phyloP scores from a whole-genome alignment of 805 yeast genomes.

The Yarrowia hollandica region DNA sequence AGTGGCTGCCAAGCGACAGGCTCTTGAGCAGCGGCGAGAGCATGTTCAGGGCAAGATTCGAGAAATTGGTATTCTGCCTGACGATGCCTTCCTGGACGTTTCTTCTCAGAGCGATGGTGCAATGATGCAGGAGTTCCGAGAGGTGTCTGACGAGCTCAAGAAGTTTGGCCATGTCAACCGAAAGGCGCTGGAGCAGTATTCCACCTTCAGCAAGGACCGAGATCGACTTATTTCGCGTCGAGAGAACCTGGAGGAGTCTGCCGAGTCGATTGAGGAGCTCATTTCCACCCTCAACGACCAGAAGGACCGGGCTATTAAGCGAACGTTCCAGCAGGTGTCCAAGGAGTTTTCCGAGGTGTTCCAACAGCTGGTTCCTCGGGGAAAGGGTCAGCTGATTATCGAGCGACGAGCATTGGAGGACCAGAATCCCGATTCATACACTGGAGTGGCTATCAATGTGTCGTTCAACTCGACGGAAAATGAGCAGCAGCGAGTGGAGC shows the following conservation, averaged over 20 bases:
- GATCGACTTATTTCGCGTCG: slow-evolving; percentile 65
- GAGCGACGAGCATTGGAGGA: slow-evolving; percentile 44
- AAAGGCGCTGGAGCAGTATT: slow-evolving; percentile 83
- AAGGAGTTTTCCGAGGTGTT: slow-evolving; percentile 72
- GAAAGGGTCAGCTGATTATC: slow-evolving; percentile 72
- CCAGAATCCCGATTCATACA: slow-evolving; percentile 44
- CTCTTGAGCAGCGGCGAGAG: slow-evolving; percentile 61
- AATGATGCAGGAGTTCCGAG: slow-evolving; percentile 52
- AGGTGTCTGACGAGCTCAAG: slow-evolving; percentile 57
- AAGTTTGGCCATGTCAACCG: slow-evolving; percentile 78
- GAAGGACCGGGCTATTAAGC: slow-evolving; percentile 77
- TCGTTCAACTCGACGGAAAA: slow-evolving; percentile 84
- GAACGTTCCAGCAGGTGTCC: slow-evolving; percentile 76
- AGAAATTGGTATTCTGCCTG: slow-evolving; percentile 87
- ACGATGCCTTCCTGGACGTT: slow-evolving; percentile 65
- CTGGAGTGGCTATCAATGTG: slow-evolving; percentile 82
- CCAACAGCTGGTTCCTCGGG: slow-evolving; percentile 78
- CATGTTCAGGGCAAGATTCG: slow-evolving; percentile 71
- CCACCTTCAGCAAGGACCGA: slow-evolving; percentile 69
- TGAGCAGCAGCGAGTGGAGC: slow-evolving; percentile 86
- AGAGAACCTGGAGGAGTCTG: slow-evolving; percentile 67
- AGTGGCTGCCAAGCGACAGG: slow-evolving; percentile 59
- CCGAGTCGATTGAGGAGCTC: slow-evolving; percentile 68
- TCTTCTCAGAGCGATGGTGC: slow-evolving; percentile 35
- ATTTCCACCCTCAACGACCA: slow-evolving; percentile 69